A percentile compares a stretch with the other conserved stretches of the same genome.
These are phyloP conservation scores for Citrus maxima DNA, from an alignment of 345 rosid species.

Conservation along the genomic window DNA sequence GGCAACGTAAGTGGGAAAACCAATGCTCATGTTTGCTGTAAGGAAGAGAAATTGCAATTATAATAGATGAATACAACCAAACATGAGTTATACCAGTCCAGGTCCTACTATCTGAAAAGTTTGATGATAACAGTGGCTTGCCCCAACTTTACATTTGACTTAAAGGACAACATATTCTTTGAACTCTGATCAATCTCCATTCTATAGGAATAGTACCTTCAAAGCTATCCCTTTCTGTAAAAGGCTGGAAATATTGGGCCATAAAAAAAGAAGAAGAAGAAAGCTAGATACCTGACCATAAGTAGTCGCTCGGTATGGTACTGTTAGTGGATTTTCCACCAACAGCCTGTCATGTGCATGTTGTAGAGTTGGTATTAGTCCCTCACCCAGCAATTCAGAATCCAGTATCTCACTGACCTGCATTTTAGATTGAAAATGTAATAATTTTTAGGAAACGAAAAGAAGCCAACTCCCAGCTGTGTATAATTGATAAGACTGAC, in stretches of 20 bases:
- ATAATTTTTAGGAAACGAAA: background rate
- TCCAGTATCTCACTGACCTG: slow-evolving; percentile 97
- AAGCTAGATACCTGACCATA: slow-evolving; percentile 69
- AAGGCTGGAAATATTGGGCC: background rate
- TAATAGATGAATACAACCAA: background rate
- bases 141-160: background rate
- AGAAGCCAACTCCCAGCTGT: background rate
- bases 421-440: slow-evolving; percentile 1
- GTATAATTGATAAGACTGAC: background rate
- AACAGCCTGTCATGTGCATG: slow-evolving; percentile 83
- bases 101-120: background rate
- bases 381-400: slow-evolving; percentile 93
- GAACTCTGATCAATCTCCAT: background rate
- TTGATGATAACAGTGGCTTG: background rate
- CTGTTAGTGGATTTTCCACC: slow-evolving; percentile 71
- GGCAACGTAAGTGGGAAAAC: background rate
- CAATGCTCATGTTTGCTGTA: background rate
- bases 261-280: background rate
- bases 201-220: background rate
- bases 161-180: background rate
- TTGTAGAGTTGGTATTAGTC: slow-evolving; percentile 85
- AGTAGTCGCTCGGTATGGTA: slow-evolving; percentile 74
- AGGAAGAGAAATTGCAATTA: background rate
- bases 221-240: background rate
- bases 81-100: background rate